A percentile compares a stretch with the other conserved stretches of the same genome.
phyloP scores from a whole-genome alignment of 257 asterid genomes.

The Solanum pinnatisectum region DNA sequence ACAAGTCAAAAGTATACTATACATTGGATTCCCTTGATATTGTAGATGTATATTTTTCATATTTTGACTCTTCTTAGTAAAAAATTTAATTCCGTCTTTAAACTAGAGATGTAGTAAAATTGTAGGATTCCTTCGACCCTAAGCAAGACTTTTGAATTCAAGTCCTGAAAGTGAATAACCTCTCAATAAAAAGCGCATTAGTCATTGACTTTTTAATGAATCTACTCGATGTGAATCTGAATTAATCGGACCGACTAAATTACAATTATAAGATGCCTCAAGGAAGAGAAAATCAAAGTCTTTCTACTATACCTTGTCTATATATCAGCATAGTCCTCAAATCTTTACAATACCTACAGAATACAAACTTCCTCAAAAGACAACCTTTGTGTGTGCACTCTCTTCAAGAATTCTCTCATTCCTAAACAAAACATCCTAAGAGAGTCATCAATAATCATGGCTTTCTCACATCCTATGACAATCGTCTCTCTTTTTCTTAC shows the following conservation, averaged over 20 bases:
- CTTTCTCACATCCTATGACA: constrained; percentile 8
- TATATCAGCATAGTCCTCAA: not conserved
- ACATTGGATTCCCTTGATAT: not conserved
- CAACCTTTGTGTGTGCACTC: not conserved
- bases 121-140: not conserved
- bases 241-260: not conserved
- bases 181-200: not conserved
- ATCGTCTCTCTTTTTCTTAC: constrained; percentile 1
- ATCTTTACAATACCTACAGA: not conserved
- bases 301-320: not conserved
- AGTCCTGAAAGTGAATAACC: not conserved
- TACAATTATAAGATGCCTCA: not conserved
- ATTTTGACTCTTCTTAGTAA: not conserved
- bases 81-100: not conserved
- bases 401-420: not conserved
- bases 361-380: not conserved
- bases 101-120: not conserved
- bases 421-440: not conserved
- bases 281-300: not conserved
- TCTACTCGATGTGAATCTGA: not conserved
- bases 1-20: not conserved
- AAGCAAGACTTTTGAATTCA: not conserved
- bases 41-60: not conserved
- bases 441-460: constrained; percentile 11
- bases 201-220: not conserved